Conservation (phyloP, 2,329 filamentous ascomycete species). For the Apiospora rasikravindrae region DNA sequence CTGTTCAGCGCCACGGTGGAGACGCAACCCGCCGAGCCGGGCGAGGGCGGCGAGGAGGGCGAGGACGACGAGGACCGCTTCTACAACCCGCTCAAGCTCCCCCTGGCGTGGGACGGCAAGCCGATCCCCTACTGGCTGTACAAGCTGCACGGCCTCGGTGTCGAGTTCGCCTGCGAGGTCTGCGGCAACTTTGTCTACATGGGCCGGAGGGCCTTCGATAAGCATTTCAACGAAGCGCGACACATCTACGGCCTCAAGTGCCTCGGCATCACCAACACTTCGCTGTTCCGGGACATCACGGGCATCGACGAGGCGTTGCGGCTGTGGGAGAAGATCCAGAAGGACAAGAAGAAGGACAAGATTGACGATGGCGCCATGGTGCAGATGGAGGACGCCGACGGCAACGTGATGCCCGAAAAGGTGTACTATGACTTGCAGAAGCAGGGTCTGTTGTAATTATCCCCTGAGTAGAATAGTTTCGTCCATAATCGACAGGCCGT, state of each 20-base stretch:
- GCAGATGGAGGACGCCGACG: slow-evolving; percentile 97
- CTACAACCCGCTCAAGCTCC: slow-evolving; percentile 96
- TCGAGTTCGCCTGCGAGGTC: slow-evolving; percentile 94
- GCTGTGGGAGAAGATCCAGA: slow-evolving; percentile 92
- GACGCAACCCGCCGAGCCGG: slow-evolving; percentile 47
- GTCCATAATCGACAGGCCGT: no score
- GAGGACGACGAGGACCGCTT: slow-evolving; percentile 84
- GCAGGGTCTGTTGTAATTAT: slow-evolving; percentile 75
- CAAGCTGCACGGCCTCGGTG: slow-evolving; percentile 91
- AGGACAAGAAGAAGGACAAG: slow-evolving; percentile 79
- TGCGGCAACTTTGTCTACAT: slow-evolving; percentile 99
- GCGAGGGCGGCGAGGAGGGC: slow-evolving; percentile 72
- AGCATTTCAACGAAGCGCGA: slow-evolving; percentile 94
- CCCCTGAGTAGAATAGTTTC: no score
- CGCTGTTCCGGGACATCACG: slow-evolving; percentile 92
- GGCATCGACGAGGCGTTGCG: slow-evolving; percentile 86
- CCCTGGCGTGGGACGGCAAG: slow-evolving; percentile 97
- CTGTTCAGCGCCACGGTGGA: slow-evolving; percentile 67
- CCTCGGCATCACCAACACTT: slow-evolving; percentile 89
- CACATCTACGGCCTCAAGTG: slow-evolving; percentile 95
- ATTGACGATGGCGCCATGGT: slow-evolving; percentile 83
- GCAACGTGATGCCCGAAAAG: slow-evolving; percentile 99
- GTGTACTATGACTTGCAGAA: slow-evolving; percentile 96
- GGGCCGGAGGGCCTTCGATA: slow-evolving; percentile 94
- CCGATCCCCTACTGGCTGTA: slow-evolving; percentile 99